Evolutionary conservation across 192 early-diverging fungal genomes (phyloP), one percentile per base, ranked within the genome.

Genomic region (Borealophlyctis nickersoniae): DNA sequence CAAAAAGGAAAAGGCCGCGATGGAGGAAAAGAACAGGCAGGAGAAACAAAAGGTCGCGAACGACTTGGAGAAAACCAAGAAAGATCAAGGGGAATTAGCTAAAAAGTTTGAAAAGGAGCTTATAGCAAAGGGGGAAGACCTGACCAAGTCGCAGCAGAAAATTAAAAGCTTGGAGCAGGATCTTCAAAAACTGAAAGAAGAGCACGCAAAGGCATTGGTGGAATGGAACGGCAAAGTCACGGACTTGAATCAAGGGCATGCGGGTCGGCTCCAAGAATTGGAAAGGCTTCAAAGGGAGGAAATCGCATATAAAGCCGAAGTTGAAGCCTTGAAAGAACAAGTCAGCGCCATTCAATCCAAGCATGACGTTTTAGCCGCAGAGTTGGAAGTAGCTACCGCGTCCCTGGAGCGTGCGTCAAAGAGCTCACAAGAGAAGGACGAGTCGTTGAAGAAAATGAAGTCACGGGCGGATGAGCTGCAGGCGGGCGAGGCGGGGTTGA

Each of bases 21-120:
- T 19, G 9, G 39, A 45, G 53, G n/a, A 32, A 14, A 73, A 73
- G 45, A 63, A 67, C 16, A 63, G 67, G 62, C 54, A 56, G 26
- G 77, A 79, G 31, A 63, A 59, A 60, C 66, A 56, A 50, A 81
- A 77, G 35, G 26, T 71, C 16, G 36, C 45, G n/a, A 52, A 49
- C 3, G 79, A 81, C n/a, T 63, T 67, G 31, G 79, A 81, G 24
- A 77, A 76, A 53, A 36, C 55, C n/a, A 75, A 76, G 50, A 81
- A 81, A 33, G 79, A 77, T 54, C 30, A 67, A 13, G 70, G 56
- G 4, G 79, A 81, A 22, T 63, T 72, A 34, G 56, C 69, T 30
- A 73, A 71, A 39, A 73, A 73, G 54, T 65, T 71, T 30, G 76
- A 82, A 45, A 76, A 73, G 62, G 77, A 79, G 4, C 58, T 79